Evolutionary conservation across 352 stramenopile species (phyloP), one percentile per base, ranked within the genome.

Genomic region (Pythium oligandrum): DNA sequence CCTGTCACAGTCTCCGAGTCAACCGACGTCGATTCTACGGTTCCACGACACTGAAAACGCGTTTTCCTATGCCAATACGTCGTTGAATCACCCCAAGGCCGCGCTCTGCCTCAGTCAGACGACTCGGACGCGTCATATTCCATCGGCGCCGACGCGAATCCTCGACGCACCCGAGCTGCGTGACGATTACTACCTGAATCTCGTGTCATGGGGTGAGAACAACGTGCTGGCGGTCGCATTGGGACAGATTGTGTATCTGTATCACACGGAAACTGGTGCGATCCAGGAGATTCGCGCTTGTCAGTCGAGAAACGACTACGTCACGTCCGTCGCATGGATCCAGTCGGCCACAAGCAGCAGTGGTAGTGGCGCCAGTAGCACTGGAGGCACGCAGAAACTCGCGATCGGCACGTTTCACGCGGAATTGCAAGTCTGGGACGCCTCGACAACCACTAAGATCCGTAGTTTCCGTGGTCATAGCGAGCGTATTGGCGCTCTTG

Each of bases 141-240:
- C 69, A 4, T 74, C 63, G 33, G 68, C 62, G n/a, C 64, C 74
- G 3, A 68, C 59, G 9, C 75, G 90, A n/a, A 97, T 98, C 58
- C 66, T 99, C 9, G 96, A 99, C 72, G 96, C 96, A 6, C 96
- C 96, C 0, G 93, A 97, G 48, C 68, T 99, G 31, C 78, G 96
- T 8, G 94, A 99, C 69, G 96, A 99, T 64, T 99, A 98, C 73
- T 98, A 99, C 63, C 66, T 98, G 35, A 99, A 99, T 66, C 70
- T 99, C 12, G 73, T 99, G 11, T 93, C 88, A 35, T 99, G 97
- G 97, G 88, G 90, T 49, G 64, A 77, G 46, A 95, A 87, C 62
- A 98, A 98, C 70, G 59, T 98, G 43, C 66, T 99, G 32, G 96
- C 96, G 1, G 92, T 99, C 3, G 96, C 93, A 17, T 75, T 99